These are phyloP conservation scores for Filobasidium floriforme DNA, from an alignment of 768 basidiomycete species.

Conservation along the genomic window DNA sequence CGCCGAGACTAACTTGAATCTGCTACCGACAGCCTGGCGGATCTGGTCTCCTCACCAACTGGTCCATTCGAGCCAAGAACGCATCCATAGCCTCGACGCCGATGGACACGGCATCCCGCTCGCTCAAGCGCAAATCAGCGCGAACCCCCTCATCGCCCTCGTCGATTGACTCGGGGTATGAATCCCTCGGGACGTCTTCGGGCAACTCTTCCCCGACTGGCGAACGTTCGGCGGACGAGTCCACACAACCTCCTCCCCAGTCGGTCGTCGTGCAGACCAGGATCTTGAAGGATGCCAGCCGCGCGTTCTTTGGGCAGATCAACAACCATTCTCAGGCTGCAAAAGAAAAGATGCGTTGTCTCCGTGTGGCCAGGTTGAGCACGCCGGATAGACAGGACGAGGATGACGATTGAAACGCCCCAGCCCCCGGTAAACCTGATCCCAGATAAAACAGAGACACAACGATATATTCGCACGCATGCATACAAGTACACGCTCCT, in stretches of 20 bases:
- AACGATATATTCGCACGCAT: too few species aligned
- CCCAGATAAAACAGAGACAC: too few species aligned
- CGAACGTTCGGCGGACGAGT: slow-evolving; percentile 1
- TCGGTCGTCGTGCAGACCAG: slow-evolving; percentile 8
- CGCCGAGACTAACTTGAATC: not conserved
- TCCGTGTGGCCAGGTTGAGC: slow-evolving; percentile 33
- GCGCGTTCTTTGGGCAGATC: slow-evolving; percentile 64
- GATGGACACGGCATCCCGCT: too few species aligned
- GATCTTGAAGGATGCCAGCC: slow-evolving; percentile 51
- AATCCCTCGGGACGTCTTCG: slow-evolving; percentile 21
- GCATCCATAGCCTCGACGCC: too few species aligned
- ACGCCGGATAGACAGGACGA: not conserved
- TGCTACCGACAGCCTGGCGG: slow-evolving; percentile 8
- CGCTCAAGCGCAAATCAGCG: too few species aligned
- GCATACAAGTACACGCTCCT: too few species aligned
- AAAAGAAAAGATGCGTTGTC: slow-evolving; percentile 39
- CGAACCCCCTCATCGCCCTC: slow-evolving; percentile 7
- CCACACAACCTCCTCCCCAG: not conserved
- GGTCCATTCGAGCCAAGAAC: slow-evolving; percentile 10
- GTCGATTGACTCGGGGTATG: slow-evolving; percentile 30
- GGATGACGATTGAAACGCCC: not conserved
- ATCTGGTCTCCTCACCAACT: slow-evolving; percentile 4
- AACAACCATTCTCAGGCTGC: slow-evolving; percentile 58
- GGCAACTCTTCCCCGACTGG: not conserved
- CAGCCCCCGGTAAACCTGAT: not conserved